Evolutionary conservation across 306 rosid species (phyloP).

Genomic region (Medicago truncatula): MtrunA17r5.0-ANR NC_053042.1:21685501-21686000

Average conservation of each 20-base stretch:
- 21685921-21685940: too few species aligned
- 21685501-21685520: too few species aligned
- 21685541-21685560: too few species aligned
- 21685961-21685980: too few species aligned
- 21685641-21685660: too few species aligned
- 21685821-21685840: not conserved
- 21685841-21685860: not conserved
- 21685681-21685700: conserved; percentile 58
- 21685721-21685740: conserved; percentile 37
- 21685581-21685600: too few species aligned
- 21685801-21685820: conserved; percentile 20
- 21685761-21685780: conserved; percentile 35
- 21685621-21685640: too few species aligned
- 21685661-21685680: conserved; percentile 58
- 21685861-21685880: conserved; percentile 16
- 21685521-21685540: too few species aligned
- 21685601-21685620: too few species aligned
- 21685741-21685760: conserved; percentile 38
- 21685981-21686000: too few species aligned
- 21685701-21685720: conserved; percentile 27
- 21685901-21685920: not conserved
- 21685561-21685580: too few species aligned
- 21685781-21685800: conserved; percentile 48
- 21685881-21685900: not conserved
- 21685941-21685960: too few species aligned